Evolutionary conservation across 306 rosid genomes (phyloP).

Genomic region (Senna siamea): DNA sequence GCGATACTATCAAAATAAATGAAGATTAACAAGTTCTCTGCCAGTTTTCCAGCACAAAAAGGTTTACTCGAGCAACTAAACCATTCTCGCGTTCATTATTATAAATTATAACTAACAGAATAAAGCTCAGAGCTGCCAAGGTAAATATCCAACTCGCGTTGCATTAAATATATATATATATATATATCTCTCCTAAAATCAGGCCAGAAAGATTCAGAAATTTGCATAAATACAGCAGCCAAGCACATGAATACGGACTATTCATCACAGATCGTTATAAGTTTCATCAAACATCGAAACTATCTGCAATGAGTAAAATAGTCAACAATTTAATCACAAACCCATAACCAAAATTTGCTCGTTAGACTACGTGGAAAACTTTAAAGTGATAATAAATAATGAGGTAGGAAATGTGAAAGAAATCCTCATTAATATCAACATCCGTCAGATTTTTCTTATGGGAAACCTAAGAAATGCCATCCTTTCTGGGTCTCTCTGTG

Average conservation of each 20-base stretch:
- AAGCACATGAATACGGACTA: not conserved
- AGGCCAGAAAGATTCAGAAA: not conserved
- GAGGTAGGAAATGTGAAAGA: not conserved
- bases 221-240: not conserved
- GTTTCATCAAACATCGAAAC: not conserved
- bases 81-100: too few species aligned
- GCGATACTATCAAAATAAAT: too few species aligned
- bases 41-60: too few species aligned
- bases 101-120: too few species aligned
- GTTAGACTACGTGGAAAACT: not conserved
- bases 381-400: not conserved
- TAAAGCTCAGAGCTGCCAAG: too few species aligned
- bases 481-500: not conserved
- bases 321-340: too few species aligned
- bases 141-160: too few species aligned
- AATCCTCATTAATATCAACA: too few species aligned
- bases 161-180: too few species aligned
- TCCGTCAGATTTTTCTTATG: not conserved
- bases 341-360: not conserved
- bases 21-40: too few species aligned
- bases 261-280: not conserved
- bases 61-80: too few species aligned
- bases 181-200: slow-evolving; percentile 1
- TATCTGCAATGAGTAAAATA: not conserved
- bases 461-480: not conserved